Evolutionary conservation across 2,329 filamentous ascomycete genomes (phyloP).

Genomic region (Westerdykella aurantiaca): DNA sequence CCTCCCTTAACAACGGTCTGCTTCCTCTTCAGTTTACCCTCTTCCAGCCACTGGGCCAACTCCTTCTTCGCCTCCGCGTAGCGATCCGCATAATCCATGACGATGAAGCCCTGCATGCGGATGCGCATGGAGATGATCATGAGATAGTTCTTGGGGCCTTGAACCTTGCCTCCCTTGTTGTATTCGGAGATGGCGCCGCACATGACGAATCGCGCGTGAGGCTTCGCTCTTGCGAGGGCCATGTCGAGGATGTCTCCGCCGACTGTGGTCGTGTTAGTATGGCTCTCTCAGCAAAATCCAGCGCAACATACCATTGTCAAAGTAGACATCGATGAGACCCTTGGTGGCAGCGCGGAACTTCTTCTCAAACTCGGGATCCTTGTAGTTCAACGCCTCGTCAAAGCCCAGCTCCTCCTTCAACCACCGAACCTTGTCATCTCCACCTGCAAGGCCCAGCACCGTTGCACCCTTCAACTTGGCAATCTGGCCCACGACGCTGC

Average conservation of each 20-base stretch:
- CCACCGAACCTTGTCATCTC: constrained; percentile 50
- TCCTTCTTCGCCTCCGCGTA: constrained; percentile 55
- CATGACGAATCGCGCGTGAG: constrained; percentile 39
- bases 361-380: constrained; percentile 43
- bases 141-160: constrained; percentile 51
- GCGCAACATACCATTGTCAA: constrained; percentile 39
- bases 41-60: constrained; percentile 60
- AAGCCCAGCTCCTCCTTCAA: constrained; percentile 51
- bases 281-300: not conserved
- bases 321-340: constrained; percentile 47
- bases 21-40: constrained; percentile 65
- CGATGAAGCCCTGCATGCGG: constrained; percentile 55
- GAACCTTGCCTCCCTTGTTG: constrained; percentile 35
- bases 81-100: constrained; percentile 60
- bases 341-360: constrained; percentile 47
- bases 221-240: constrained; percentile 40
- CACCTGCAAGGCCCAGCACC: constrained; percentile 50
- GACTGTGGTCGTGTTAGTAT: constrained; percentile 24
- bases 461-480: constrained; percentile 61
- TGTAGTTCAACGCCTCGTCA: constrained; percentile 54
- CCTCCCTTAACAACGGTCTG: constrained; percentile 69
- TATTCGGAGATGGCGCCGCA: constrained; percentile 44
- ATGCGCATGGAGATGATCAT: constrained; percentile 42
- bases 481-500: constrained; percentile 70
- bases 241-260: constrained; percentile 47